These are phyloP conservation scores for Juglanconis oblonga DNA, from an alignment of 2,329 filamentous ascomycete species.

Conservation along the genomic window DNA sequence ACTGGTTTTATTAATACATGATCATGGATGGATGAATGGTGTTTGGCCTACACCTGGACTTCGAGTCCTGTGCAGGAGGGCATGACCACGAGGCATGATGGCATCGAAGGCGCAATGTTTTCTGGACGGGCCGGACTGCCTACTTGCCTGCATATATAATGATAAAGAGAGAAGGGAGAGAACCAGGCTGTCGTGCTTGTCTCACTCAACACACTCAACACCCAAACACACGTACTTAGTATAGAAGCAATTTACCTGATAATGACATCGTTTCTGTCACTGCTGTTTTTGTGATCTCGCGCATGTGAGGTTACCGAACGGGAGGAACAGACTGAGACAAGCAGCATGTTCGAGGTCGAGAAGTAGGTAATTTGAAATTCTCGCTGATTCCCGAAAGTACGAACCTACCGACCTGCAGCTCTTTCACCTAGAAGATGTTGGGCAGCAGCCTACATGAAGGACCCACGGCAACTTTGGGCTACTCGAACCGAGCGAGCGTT, in stretches of 20 bases:
- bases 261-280: background rate
- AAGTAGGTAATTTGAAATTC: background rate
- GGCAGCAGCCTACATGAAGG: no score
- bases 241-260: background rate
- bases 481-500: no score
- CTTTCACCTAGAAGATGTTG: no score
- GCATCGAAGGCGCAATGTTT: background rate
- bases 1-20: conserved; percentile 6
- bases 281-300: background rate
- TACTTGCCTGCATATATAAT: background rate
- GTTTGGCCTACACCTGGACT: background rate
- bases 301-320: background rate
- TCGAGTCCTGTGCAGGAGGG: background rate
- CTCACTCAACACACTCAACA: background rate
- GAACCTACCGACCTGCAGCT: background rate
- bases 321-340: background rate
- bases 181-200: background rate
- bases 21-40: background rate
- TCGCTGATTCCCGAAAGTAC: background rate
- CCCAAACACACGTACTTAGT: background rate
- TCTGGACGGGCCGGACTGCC: background rate
- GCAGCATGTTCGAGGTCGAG: background rate
- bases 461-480: no score
- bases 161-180: background rate
- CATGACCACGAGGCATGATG: background rate